Base-by-base conservation (phyloP, 2,329 filamentous ascomycete species). In the Ceratocystis destructans region DNA sequence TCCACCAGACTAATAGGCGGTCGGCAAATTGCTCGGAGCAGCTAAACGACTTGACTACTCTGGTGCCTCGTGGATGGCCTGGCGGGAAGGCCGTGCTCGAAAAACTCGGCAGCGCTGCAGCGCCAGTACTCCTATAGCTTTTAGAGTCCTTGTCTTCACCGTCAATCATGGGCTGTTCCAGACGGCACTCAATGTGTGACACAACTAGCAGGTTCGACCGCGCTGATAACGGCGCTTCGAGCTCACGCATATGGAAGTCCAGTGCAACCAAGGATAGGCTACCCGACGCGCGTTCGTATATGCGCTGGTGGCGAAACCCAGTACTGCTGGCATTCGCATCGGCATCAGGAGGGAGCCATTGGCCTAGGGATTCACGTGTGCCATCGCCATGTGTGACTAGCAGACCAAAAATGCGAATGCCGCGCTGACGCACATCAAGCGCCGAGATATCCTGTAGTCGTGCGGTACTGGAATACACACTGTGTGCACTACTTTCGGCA, bases 1-100 rank as follows among this genome's bases (percentile, higher is more conserved):
- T 63, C 66, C 66, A 68, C 64, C 66, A 68, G n/a, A 66, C 66
- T 31, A 68, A n/a, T 17, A 37, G 10, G 12, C 31, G 28, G 5
- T 33, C 25, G 3, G 59, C 46, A 12, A 64, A 15, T 2, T 28
- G 33, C 8, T 17, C 31, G 37, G 44, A 44, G 28, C 53, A 61
- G 12, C 62, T 59, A 62, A 64, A 67, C 17, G 48, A 59, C 45
- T 64, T 67, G 50, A 64, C 25, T 22, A 67, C 25, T 5, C 62
- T 41, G 15, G 66, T 61, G 44, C 41, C 62, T 15, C 62, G 48
- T 22, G 44, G 45, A 37, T 67, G 53, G 17, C 55, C 66, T 10
- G 53, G 53, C 25, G 62, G 62, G 31, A 61, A 67, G 3, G 28
- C 62, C 20, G 62, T 67, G 8, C 31, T 61, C 5, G 41, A n/a